Conservation (phyloP, 140 eudicot genomes). For the Oenanthe javanica region DNA sequence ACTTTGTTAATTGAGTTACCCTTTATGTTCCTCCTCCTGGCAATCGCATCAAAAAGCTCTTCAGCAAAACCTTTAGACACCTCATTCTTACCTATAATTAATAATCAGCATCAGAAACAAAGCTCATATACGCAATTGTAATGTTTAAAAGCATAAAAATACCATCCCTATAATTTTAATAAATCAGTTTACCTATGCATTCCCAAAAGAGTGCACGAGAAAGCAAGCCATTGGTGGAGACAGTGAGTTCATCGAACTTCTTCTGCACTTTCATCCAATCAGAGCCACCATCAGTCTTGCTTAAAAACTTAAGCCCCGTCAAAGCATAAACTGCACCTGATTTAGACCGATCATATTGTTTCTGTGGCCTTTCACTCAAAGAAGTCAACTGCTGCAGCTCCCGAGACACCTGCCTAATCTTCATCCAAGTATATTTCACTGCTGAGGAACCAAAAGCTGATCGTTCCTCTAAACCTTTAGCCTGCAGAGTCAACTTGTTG, state of each 20-base stretch:
- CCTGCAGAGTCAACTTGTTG: slow-evolving; percentile 29
- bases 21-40: slow-evolving; percentile 38
- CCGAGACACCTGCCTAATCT: slow-evolving; percentile 56
- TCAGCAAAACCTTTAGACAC: slow-evolving; percentile 66
- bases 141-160: not conserved
- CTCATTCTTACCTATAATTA: slow-evolving; percentile 49
- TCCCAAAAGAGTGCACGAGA: slow-evolving; percentile 58
- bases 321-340: slow-evolving; percentile 58
- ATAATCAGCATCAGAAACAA: not conserved
- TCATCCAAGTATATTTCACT: slow-evolving; percentile 47
- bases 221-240: slow-evolving; percentile 40
- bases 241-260: slow-evolving; percentile 45
- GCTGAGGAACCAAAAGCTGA: slow-evolving; percentile 33
- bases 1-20: slow-evolving; percentile 42
- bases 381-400: slow-evolving; percentile 60
- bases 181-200: slow-evolving; percentile 56
- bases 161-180: not conserved
- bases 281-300: slow-evolving; percentile 52
- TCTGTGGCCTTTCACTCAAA: slow-evolving; percentile 26
- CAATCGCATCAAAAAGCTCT: slow-evolving; percentile 63
- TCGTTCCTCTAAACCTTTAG: too few species aligned
- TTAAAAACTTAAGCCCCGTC: slow-evolving; percentile 54
- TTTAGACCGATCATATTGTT: slow-evolving; percentile 42
- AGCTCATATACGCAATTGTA: not conserved
- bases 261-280: slow-evolving; percentile 63